Conservation (phyloP, 176 grass and related monocot genomes). For the Ensete glaucum region DNA sequence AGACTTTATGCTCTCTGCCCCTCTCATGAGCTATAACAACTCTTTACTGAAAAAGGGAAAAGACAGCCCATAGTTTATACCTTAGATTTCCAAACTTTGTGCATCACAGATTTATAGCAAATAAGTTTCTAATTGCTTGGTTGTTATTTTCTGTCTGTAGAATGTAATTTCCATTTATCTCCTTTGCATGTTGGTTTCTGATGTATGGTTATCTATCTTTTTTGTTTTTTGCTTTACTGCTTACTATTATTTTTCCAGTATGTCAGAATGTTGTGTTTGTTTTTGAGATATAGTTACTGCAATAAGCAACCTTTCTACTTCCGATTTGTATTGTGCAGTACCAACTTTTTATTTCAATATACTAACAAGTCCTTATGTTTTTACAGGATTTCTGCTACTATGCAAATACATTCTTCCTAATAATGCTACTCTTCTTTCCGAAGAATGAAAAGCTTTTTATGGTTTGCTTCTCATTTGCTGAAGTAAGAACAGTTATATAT, state of each 20-base stretch:
- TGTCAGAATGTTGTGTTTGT: not conserved
- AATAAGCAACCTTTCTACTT: not conserved
- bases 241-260: not conserved
- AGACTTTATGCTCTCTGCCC: no score
- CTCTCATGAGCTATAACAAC: no score
- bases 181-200: no score
- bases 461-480: constrained; percentile 99
- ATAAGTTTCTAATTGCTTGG: not conserved
- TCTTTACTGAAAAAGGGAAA: no score
- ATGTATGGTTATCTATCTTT: not conserved
- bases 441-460: constrained; percentile 99
- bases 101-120: not conserved
- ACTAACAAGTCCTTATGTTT: constrained; percentile 1
- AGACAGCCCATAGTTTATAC: not conserved
- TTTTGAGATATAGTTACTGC: not conserved
- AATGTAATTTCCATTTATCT: not conserved
- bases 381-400: constrained; percentile 97
- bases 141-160: not conserved
- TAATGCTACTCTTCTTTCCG: constrained; percentile 93
- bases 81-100: not conserved
- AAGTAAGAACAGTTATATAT: constrained; percentile 46
- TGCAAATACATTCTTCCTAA: constrained; percentile 90
- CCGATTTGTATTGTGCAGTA: not conserved
- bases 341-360: not conserved
- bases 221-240: not conserved